Evolutionary conservation across 2,329 filamentous ascomycete genomes (phyloP), one percentile per base, ranked within the genome.

Genomic region (Microcera coccophila): DNA sequence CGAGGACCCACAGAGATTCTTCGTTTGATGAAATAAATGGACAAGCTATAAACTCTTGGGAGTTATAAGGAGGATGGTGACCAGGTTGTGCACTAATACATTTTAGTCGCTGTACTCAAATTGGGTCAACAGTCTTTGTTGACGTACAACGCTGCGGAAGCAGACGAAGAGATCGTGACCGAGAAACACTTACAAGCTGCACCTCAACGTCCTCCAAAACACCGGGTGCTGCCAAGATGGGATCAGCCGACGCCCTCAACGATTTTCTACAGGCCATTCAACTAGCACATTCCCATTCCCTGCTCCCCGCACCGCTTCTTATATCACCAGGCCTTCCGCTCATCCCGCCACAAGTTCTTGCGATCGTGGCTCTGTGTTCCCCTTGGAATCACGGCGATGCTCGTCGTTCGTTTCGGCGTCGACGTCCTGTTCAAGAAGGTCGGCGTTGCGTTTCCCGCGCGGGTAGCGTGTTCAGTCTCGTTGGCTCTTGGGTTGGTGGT

Each of bases 401-500:
- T 74, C 9, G 58, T 62, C 12, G 65, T 60, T 3, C 72, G 69
- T 48, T 74, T 73, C 41, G 71, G 65, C 22, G 61, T 73, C 19
- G 63, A 71, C 47, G 61, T 62, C n/a, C 51, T 73, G 18, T 65
- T 74, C 44, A 62, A 63, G 11, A 58, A 74, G 7, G 69, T 71
- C 41, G 65, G 67, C 17, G 69, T 81, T 7, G 68, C 74, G 0
- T 83, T 83, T 47, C 78, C 78, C 1, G 74, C 79, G 3, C 81
- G 77, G 2, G 78, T 82, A 3, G 76, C 78, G 4, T 77, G 75
- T 33, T 67, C 82, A 51, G 62, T 82, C 33, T 47, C 79, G 8
- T 61, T 82, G 3, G 80, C 81, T 52, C 51, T 75, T 16, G 65
- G 57, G 0, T 61, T 82, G 10, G 64, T 81, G 7, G 41, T 69